Evolutionary conservation across 129 eudicot species (phyloP).

Genomic region (Helianthus tuberosus): DNA sequence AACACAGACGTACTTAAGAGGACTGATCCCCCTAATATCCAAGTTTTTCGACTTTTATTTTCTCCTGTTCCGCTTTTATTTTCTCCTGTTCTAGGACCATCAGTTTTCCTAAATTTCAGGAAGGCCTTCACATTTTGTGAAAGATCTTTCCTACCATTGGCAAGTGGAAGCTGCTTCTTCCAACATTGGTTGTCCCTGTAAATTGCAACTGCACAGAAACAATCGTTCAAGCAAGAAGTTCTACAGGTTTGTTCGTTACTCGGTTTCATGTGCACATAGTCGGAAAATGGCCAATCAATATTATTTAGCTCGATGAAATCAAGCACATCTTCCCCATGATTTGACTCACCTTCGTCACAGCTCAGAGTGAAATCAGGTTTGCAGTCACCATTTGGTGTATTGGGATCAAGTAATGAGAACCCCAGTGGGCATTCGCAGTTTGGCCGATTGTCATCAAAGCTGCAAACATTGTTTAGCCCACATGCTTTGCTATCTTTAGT

Average conservation of each 20-base stretch:
- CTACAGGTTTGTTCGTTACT: conserved; percentile 34
- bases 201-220: conserved; percentile 48
- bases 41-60: conserved; percentile 17
- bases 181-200: conserved; percentile 33
- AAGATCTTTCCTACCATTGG: conserved; percentile 15
- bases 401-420: conserved; percentile 36
- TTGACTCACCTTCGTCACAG: conserved; percentile 20
- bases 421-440: conserved; percentile 42
- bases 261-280: conserved; percentile 24
- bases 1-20: conserved; percentile 41
- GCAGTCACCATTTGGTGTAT: conserved; percentile 45
- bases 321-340: conserved; percentile 1
- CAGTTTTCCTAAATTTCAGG: conserved; percentile 32
- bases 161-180: conserved; percentile 39
- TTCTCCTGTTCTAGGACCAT: background rate
- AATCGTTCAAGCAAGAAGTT: conserved; percentile 36
- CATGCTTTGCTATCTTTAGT: conserved; percentile 45
- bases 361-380: conserved; percentile 28
- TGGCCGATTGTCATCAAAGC: conserved; percentile 23
- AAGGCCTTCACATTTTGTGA: conserved; percentile 10
- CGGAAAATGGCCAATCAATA: conserved; percentile 34
- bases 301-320: conserved; percentile 16
- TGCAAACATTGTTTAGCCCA: conserved; percentile 53
- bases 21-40: conserved; percentile 28
- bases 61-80: background rate